These are phyloP conservation scores for Meyerozyma sp. DNA, from an alignment of 1,139 yeast species.

Conservation along the genomic window DNA sequence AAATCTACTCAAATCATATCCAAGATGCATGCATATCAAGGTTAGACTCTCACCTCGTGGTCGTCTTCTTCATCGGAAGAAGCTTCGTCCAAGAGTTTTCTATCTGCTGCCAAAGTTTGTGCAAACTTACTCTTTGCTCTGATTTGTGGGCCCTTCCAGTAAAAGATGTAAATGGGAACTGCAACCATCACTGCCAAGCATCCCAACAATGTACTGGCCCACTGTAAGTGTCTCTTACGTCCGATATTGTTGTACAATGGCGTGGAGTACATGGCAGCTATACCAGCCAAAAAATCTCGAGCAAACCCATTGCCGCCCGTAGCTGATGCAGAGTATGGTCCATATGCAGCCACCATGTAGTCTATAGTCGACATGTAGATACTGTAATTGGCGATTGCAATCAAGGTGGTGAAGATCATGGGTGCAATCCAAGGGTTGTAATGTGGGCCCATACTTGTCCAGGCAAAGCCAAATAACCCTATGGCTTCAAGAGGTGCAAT, in stretches of 20 bases:
- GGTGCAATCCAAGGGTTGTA: slow-evolving; percentile 29
- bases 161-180: slow-evolving; percentile 23
- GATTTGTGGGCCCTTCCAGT: slow-evolving; percentile 25
- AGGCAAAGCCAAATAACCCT: slow-evolving; percentile 33
- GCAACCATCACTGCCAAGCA: slow-evolving; percentile 22
- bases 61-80: slow-evolving; percentile 3
- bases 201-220: slow-evolving; percentile 31
- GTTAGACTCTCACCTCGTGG: not conserved
- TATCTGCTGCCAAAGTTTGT: slow-evolving; percentile 25
- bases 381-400: slow-evolving; percentile 31
- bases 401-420: slow-evolving; percentile 25
- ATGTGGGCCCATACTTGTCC: slow-evolving; percentile 31
- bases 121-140: slow-evolving; percentile 22
- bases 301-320: slow-evolving; percentile 39
- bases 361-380: slow-evolving; percentile 36
- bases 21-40: not conserved
- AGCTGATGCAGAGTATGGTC: slow-evolving; percentile 35
- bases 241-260: slow-evolving; percentile 27
- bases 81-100: slow-evolving; percentile 11
- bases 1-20: not conserved
- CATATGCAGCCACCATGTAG: slow-evolving; percentile 35
- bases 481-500: slow-evolving; percentile 28
- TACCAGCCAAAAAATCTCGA: slow-evolving; percentile 34
- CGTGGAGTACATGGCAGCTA: slow-evolving; percentile 29
- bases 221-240: slow-evolving; percentile 21